phyloP scores from a whole-genome alignment of 148 eudicot species.

The Rhododendron mucronatum region DNA sequence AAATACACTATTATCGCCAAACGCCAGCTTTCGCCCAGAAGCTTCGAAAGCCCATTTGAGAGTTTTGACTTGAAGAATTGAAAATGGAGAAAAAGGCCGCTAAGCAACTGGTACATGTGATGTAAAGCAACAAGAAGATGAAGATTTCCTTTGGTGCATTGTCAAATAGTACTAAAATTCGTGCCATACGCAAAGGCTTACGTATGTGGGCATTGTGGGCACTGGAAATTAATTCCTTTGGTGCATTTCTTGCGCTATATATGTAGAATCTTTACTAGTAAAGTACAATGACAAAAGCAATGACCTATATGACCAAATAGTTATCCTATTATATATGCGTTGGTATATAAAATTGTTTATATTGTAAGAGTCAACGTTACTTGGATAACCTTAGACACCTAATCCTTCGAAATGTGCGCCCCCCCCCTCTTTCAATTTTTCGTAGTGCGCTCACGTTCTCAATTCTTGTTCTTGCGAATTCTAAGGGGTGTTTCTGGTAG shows the following conservation, averaged over 20 bases:
- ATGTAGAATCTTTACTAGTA: too few species aligned
- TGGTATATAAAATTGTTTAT: too few species aligned
- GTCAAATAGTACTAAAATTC: not conserved
- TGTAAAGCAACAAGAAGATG: not conserved
- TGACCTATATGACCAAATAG: not conserved
- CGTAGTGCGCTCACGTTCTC: not conserved
- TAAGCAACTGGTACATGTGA: not conserved
- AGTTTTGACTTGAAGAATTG: not conserved
- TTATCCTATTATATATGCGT: too few species aligned
- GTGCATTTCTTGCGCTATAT: not conserved
- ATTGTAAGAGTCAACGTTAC: not conserved
- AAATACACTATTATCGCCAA: not conserved
- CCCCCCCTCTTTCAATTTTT: too few species aligned
- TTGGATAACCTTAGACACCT: not conserved
- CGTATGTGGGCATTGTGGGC: not conserved
- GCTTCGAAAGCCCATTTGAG: not conserved
- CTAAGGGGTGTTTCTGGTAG: too few species aligned
- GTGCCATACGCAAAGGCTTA: not conserved
- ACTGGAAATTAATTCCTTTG: not conserved
- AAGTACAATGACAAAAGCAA: not conserved
- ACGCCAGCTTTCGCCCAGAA: not conserved
- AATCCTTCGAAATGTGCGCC: too few species aligned
- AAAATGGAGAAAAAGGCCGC: not conserved
- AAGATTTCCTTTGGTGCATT: not conserved
- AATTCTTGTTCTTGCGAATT: not conserved